Evolutionary conservation across 306 rosid genomes (phyloP), one percentile per base, ranked within the genome.

Genomic region (Macrotyloma uniflorum): DNA sequence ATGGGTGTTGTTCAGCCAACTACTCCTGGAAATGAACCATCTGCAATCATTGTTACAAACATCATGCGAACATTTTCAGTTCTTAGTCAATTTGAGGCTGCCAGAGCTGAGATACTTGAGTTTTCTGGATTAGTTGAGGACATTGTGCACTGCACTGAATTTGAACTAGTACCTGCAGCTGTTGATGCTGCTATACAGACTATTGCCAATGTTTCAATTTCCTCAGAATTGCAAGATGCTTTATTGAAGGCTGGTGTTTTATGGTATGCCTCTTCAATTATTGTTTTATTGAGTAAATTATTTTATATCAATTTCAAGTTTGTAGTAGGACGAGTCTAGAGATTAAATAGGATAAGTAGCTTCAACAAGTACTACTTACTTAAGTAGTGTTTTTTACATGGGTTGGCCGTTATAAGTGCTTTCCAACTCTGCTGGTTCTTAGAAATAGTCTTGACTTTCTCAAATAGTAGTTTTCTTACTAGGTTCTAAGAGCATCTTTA

Each of bases 81-180:
- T 83, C 81, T 95, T 79, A 93, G 98, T 88, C 93, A 79, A 78
- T 95, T 95, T 90, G 93, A 84, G 87, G 86, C 87, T 88, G 98
- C 98, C 74, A 88, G 99, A 85, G 82, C 76, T 54, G 99, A 95
- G 88, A 93, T 93, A 74, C 96, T 91, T 42, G 93, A 85, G 70
- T 86, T 87, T 87, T 85, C 99, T 75, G 98, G 98, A 83, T 85
- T 93, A 72, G 83, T 90, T 83, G 93, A 88, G 82, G 99, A 91
- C 85, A 87, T 95, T 57, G 99, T 95, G 79, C 98, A 93, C 83
- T 88, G 97, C 85, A 91, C 98, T 70, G 99, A 93, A 85, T 95
- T 95, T 85, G 99, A 95, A 89, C 92, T 91, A 77, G 90, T 87
- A 46, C 91, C 98, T 33, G 87, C 91, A 5, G 90, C 96, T 72